These are phyloP conservation scores for Epipyxis sp. DNA, from an alignment of 108 stramenopile species.

Conservation along the genomic window DNA sequence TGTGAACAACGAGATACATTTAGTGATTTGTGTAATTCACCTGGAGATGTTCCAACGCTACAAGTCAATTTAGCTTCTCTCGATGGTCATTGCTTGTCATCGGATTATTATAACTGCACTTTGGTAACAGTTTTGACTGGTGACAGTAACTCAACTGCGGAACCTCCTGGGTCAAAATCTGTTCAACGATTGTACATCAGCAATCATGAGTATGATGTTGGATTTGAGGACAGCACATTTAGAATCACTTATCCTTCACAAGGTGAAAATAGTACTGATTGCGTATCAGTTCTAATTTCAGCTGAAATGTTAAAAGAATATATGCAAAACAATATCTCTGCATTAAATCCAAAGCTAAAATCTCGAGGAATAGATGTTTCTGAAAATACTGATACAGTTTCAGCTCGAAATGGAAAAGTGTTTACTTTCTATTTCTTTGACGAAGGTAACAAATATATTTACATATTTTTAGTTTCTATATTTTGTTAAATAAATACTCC, in stretches of 20 bases:
- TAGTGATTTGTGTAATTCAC: slow-evolving; percentile 61
- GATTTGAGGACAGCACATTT: not conserved
- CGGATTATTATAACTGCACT: slow-evolving; percentile 39
- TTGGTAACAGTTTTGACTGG: slow-evolving; percentile 52
- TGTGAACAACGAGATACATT: slow-evolving; percentile 65
- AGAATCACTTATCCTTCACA: not conserved
- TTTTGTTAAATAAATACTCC: no score
- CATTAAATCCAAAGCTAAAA: not conserved
- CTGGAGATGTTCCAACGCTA: slow-evolving; percentile 67
- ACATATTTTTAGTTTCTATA: no score
- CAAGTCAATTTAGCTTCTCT: not conserved
- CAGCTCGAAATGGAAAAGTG: slow-evolving; percentile 46
- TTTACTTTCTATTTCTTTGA: slow-evolving; percentile 47
- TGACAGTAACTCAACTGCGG: slow-evolving; percentile 29
- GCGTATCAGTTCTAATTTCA: not conserved
- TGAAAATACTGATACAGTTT: slow-evolving; percentile 16
- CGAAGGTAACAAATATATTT: no score
- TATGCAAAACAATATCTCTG: slow-evolving; percentile 20
- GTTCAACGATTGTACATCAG: slow-evolving; percentile 54
- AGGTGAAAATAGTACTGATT: not conserved
- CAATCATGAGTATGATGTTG: slow-evolving; percentile 54
- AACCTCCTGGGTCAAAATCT: slow-evolving; percentile 55
- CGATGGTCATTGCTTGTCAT: not conserved
- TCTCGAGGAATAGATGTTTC: slow-evolving; percentile 16
- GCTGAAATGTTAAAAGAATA: not conserved